Evolutionary conservation across 768 basidiomycete species (phyloP).

Genomic region (Stropharia rugosoannulata): DNA sequence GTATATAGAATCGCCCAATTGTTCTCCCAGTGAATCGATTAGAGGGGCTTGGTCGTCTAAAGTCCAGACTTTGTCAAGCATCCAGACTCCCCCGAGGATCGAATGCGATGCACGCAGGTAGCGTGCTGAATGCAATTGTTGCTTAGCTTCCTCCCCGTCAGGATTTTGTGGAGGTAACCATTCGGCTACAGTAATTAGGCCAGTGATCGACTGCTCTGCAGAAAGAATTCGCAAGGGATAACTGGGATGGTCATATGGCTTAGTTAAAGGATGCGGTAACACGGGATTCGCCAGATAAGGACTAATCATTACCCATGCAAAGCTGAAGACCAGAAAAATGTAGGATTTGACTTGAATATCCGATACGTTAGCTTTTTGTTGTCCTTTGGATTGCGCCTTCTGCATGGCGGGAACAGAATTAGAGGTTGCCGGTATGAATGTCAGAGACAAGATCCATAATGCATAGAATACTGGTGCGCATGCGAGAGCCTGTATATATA

Average conservation of each 20-base stretch:
- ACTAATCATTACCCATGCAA: conserved; percentile 34
- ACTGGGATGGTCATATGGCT: conserved; percentile 49
- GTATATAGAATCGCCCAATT: conserved; percentile 80
- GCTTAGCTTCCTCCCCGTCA: conserved; percentile 22
- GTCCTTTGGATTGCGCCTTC: conserved; percentile 13
- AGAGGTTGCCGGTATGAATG: neutral
- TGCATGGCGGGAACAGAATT: conserved; percentile 16
- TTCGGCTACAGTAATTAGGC: conserved; percentile 83
- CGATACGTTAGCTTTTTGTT: conserved; percentile 10
- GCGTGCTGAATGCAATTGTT: conserved; percentile 49
- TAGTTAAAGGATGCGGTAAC: conserved; percentile 50
- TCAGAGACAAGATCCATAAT: conserved; percentile 26
- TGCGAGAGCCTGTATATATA: conserved; percentile 22
- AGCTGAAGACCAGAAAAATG: conserved; percentile 29
- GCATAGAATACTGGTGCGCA: conserved; percentile 30
- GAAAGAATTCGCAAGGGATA: conserved; percentile 67
- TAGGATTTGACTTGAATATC: conserved; percentile 22
- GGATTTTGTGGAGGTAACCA: conserved; percentile 39
- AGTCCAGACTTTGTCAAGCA: conserved; percentile 45
- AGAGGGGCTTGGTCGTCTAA: conserved; percentile 39
- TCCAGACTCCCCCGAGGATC: conserved; percentile 79
- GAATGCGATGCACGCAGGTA: conserved; percentile 68
- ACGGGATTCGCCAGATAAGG: conserved; percentile 51
- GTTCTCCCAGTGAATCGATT: conserved; percentile 50
- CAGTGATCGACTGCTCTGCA: conserved; percentile 70